These are phyloP conservation scores for Solanum paucissectum DNA, from an alignment of 257 asterid species.

Conservation along the genomic window DNA sequence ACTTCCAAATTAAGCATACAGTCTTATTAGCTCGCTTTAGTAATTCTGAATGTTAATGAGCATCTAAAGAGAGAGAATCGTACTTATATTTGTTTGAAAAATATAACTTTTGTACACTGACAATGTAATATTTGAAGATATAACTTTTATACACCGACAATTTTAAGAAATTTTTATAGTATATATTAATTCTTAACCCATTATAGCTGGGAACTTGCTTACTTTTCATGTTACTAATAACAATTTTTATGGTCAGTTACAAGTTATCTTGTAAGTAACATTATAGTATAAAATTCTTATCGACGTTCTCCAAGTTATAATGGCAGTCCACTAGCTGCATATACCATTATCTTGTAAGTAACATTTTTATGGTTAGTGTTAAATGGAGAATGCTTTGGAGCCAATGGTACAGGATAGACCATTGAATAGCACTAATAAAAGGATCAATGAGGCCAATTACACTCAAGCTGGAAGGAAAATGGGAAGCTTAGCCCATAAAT, in stretches of 20 bases:
- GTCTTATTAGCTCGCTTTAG: not conserved
- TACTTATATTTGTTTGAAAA: not conserved
- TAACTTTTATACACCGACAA: no score
- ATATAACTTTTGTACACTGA: not conserved
- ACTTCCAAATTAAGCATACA: not conserved
- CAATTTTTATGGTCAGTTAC: not conserved
- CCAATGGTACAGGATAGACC: no score
- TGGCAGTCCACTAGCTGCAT: not conserved
- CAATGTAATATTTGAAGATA: no score
- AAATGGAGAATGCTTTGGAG: no score
- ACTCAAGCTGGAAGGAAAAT: not conserved
- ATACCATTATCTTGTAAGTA: not conserved
- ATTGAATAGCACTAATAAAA: not conserved
- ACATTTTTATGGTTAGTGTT: no score
- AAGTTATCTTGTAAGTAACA: not conserved
- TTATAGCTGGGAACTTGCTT: not conserved
- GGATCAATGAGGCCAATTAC: not conserved
- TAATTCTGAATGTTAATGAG: not conserved
- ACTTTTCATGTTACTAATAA: not conserved
- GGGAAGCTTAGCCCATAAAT: not conserved
- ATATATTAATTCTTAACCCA: not conserved
- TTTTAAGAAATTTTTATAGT: no score
- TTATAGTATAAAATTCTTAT: not conserved
- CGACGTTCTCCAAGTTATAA: not conserved
- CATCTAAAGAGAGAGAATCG: not conserved